Base-by-base conservation (phyloP, 306 rosid genomes). In the Quercus bicolor region DNA sequence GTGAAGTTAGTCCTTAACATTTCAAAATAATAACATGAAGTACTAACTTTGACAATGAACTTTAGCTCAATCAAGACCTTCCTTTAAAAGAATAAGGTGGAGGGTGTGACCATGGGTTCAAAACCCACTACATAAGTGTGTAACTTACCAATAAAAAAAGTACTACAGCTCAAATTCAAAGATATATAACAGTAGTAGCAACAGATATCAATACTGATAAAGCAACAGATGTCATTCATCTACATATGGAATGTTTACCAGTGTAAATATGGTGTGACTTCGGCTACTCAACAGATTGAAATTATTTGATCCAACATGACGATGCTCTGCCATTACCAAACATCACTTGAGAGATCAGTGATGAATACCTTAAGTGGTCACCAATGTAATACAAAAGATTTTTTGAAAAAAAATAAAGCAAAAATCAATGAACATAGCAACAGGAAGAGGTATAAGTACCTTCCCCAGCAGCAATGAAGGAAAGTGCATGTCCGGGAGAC, bases 401-500 rank as follows among this genome's bases (percentile, higher is more conserved):
- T 3, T 2, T 48, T 48, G 14, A 48, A 12, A 70, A 26, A 57
- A 43, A 3, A 16, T 33, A 2, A 31, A 55, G 57, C 34, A 60
- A 13, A 73, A 54, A 59, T 40, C 2, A 19, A 78, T 54, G 52
- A 62, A 76, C 45, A 77, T 78, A 20, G 66, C 60, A 68, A 53
- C 24, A 60, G 7, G 31, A 79, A 81, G 68, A 72, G 10, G 81
- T 19, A 56, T 43, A 70, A 59, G 69, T 83, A 96, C 99, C 99
- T 93, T 96, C 99, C 74, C 99, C 99, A 74, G 99, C 97, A 71
- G 99, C 99, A 80, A 96, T 96, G 82, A 96, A 96, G 34, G 99
- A 96, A 86, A 96, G 97, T 52, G 96, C 99, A 64, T 96, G 99
- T 69, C 99, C 98, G 64, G 99, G 99, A 77, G 99, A 96, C 77